A percentile compares a stretch with the other conserved stretches of the same genome.
Conservation (phyloP, 179 eudicot species). For the Spinacia oleracea region DNA sequence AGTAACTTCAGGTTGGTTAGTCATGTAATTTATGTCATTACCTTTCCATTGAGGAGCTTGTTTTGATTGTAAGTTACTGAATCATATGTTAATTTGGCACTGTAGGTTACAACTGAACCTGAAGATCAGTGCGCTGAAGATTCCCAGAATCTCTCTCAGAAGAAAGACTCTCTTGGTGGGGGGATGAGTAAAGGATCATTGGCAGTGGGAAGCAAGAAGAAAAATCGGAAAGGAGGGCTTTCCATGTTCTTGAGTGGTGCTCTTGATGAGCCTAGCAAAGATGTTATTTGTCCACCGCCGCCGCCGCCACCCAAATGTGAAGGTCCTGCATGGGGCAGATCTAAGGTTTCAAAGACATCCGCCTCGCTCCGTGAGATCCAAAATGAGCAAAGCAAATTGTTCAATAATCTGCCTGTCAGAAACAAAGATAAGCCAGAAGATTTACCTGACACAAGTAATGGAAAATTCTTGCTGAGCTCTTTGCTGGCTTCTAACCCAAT, state of each 20-base stretch:
- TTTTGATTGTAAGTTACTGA: conserved; percentile 1
- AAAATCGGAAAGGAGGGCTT: conserved; percentile 89
- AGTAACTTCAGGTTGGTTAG: not conserved
- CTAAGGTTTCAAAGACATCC: conserved; percentile 52
- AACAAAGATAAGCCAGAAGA: conserved; percentile 53
- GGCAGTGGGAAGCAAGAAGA: conserved; percentile 58
- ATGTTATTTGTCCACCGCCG: conserved; percentile 43
- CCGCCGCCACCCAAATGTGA: conserved; percentile 66
- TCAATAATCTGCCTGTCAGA: conserved; percentile 33
- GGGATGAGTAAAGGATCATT: conserved; percentile 35
- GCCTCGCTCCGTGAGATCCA: conserved; percentile 82
- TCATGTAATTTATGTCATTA: not conserved
- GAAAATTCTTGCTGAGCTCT: conserved; percentile 60
- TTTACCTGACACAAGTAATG: conserved; percentile 40
- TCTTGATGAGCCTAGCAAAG: conserved; percentile 65
- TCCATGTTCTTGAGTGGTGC: conserved; percentile 90
- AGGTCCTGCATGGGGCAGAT: conserved; percentile 98
- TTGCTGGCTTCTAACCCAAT: conserved; percentile 78
- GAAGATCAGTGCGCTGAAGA: conserved; percentile 29
- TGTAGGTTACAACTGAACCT: conserved; percentile 43
- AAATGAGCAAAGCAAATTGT: conserved; percentile 71
- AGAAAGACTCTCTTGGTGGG: conserved; percentile 33
- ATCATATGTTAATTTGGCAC: conserved; percentile 16
- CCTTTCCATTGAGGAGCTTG: not conserved
- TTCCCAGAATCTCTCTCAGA: conserved; percentile 21